Conservation (phyloP, 129 eudicot species). For the Pulicaria dysenterica region DNA sequence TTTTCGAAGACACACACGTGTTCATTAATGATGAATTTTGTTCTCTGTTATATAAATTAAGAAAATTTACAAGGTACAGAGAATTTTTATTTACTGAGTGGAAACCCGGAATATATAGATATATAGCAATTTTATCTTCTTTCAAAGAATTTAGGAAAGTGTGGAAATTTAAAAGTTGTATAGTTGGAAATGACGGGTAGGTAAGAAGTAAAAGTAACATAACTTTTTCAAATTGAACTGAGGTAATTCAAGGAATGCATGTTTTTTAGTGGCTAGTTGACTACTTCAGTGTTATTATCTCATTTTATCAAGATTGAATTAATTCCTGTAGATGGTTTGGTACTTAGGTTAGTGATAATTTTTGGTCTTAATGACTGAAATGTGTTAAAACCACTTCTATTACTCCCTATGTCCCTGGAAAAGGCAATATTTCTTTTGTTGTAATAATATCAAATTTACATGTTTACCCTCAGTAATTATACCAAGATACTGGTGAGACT, state of each 20-base stretch:
- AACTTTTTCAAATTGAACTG: not conserved
- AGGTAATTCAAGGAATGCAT: not conserved
- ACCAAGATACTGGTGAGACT: too few species aligned
- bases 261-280: slow-evolving; percentile 1
- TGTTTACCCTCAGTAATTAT: too few species aligned
- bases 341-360: too few species aligned
- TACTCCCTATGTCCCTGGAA: too few species aligned
- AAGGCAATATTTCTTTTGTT: too few species aligned
- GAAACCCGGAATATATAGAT: not conserved
- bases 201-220: not conserved
- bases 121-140: too few species aligned
- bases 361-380: too few species aligned
- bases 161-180: not conserved
- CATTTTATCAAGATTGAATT: too few species aligned
- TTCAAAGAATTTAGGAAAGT: not conserved
- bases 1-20: not conserved
- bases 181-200: not conserved
- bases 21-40: not conserved
- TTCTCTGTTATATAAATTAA: too few species aligned
- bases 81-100: not conserved
- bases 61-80: slow-evolving; percentile 1
- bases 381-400: too few species aligned
- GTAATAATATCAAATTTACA: too few species aligned
- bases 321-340: too few species aligned
- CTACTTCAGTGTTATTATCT: not conserved